A percentile compares a stretch with the other conserved stretches of the same genome.
Evolutionary conservation across 192 early-diverging fungal species (phyloP).

Genomic region (Gryganskiella cystojenkinii): DNA sequence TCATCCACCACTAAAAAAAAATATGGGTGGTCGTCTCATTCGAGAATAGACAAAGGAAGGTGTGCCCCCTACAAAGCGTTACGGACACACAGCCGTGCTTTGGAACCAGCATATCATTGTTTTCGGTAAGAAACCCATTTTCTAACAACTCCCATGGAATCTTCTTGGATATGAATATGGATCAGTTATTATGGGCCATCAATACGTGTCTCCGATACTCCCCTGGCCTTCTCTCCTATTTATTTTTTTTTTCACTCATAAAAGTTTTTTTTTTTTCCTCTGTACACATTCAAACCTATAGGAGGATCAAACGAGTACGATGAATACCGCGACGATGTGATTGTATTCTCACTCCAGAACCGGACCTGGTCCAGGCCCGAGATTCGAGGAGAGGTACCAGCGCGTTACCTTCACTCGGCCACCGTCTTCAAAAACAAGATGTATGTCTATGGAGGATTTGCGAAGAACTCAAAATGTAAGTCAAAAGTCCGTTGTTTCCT

Average conservation of each 20-base stretch:
- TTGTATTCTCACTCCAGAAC: slow-evolving; percentile 65
- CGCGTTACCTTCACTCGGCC: slow-evolving; percentile 66
- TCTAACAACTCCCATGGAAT: no score
- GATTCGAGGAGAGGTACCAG: slow-evolving; percentile 60
- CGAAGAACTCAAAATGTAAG: slow-evolving; percentile 65
- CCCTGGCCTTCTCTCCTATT: no score
- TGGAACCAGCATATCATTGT: slow-evolving; percentile 66
- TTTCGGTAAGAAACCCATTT: slow-evolving; percentile 53
- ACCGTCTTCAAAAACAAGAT: slow-evolving; percentile 69
- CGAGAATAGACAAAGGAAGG: slow-evolving; percentile 61
- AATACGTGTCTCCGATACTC: no score
- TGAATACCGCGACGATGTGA: slow-evolving; percentile 67
- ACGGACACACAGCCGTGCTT: slow-evolving; percentile 66
- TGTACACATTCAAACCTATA: slow-evolving; percentile 14
- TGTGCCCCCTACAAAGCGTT: slow-evolving; percentile 62
- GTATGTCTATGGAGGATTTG: slow-evolving; percentile 69
- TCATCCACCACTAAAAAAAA: not conserved
- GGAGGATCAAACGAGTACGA: slow-evolving; percentile 63
- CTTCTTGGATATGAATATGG: no score
- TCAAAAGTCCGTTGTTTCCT: not conserved
- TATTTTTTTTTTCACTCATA: no score
- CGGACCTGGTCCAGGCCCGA: slow-evolving; percentile 65
- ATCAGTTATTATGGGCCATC: no score
- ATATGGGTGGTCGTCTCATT: no score
- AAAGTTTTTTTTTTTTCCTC: no score